phyloP scores from a whole-genome alignment of 2,329 filamentous ascomycete genomes.

The Akanthomyces muscarius region DNA sequence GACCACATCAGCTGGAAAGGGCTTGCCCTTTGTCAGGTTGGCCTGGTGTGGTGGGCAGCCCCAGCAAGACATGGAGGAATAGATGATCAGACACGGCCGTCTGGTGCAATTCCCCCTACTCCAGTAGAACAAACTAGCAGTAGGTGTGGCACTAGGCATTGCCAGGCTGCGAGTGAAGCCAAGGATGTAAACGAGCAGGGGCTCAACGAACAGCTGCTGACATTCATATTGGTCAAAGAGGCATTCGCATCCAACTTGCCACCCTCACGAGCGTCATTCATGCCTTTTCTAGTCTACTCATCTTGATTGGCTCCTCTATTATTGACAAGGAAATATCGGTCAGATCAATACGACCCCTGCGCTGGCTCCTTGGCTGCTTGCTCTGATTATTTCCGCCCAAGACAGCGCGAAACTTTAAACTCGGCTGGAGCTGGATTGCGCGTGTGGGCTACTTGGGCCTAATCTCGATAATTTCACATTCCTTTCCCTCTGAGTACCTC shows the following conservation, averaged over 20 bases:
- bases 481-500: neutral
- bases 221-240: neutral
- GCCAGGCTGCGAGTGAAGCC: neutral
- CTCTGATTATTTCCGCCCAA: neutral
- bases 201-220: neutral
- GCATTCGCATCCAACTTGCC: neutral
- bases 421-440: neutral
- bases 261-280: neutral
- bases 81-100: neutral
- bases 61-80: neutral
- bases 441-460: neutral
- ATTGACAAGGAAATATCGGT: neutral
- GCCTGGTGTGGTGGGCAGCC: neutral
- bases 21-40: constrained; percentile 5
- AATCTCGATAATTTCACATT: constrained; percentile 8
- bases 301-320: neutral
- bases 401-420: constrained; percentile 11
- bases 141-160: neutral
- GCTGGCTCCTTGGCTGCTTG: neutral
- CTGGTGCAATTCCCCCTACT: neutral
- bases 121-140: neutral
- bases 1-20: neutral
- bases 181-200: neutral
- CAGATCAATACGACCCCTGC: neutral
- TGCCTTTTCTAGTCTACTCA: neutral